phyloP scores from a whole-genome alignment of 306 rosid species.

The Sechiopsis laciniata region DNA sequence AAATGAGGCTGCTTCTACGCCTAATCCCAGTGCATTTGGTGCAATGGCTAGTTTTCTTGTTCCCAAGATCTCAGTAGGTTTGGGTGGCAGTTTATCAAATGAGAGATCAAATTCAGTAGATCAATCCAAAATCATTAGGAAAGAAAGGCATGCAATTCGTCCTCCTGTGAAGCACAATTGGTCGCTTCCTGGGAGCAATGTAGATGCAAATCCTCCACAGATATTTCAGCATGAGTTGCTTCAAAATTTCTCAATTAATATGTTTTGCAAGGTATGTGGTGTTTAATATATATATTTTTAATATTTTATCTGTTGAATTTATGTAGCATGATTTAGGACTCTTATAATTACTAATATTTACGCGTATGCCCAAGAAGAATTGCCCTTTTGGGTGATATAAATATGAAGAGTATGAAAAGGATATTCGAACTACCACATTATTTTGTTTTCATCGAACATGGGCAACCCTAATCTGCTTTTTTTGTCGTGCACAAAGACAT shows the following conservation, averaged over 20 bases:
- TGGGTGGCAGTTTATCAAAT: constrained; percentile 57
- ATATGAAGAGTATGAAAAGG: neutral
- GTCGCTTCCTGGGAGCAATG: constrained; percentile 75
- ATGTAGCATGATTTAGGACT: constrained; percentile 3
- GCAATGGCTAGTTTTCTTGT: constrained; percentile 98
- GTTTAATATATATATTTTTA: constrained; percentile 5
- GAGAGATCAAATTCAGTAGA: constrained; percentile 63
- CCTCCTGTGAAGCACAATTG: constrained; percentile 94
- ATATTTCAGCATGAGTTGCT: constrained; percentile 93
- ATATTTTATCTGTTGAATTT: neutral
- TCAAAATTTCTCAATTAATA: constrained; percentile 87
- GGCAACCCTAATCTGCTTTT: too few relatives aligned
- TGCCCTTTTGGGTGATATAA: neutral
- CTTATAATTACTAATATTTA: neutral
- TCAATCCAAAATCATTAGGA: constrained; percentile 58
- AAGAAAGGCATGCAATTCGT: constrained; percentile 79
- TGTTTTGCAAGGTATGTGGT: constrained; percentile 85
- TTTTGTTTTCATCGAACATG: too few relatives aligned
- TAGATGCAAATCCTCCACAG: constrained; percentile 61
- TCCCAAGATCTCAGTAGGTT: constrained; percentile 86
- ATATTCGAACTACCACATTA: neutral
- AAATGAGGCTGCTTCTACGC: constrained; percentile 55
- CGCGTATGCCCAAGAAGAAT: neutral
- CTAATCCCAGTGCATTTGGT: constrained; percentile 80
- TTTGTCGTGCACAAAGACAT: too few relatives aligned